Evolutionary conservation across 2,329 filamentous ascomycete species (phyloP).

Genomic region (Aspergillus udagawae): DNA sequence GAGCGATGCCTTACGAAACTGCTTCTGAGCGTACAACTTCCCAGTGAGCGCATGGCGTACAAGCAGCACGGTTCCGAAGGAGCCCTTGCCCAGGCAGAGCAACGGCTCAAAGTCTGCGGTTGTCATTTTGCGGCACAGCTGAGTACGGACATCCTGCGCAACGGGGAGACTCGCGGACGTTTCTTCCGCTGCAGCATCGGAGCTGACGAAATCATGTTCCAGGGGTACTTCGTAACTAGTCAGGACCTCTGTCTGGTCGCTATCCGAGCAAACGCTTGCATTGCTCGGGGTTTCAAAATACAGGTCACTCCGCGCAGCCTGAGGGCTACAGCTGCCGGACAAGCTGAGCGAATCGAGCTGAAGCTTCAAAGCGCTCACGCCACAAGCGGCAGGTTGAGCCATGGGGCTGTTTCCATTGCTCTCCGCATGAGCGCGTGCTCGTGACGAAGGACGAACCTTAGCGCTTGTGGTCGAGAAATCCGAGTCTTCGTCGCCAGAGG

Average conservation of each 20-base stretch:
- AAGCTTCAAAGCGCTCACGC: constrained; percentile 76
- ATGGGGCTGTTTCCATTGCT: constrained; percentile 42
- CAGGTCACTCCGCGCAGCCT: constrained; percentile 49
- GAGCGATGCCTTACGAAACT: constrained; percentile 94
- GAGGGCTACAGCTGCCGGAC: constrained; percentile 55
- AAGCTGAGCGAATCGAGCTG: constrained; percentile 77
- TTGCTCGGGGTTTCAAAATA: constrained; percentile 49
- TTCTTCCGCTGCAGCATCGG: constrained; percentile 42
- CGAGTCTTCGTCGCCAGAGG: constrained; percentile 45
- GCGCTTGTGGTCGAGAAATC: constrained; percentile 41
- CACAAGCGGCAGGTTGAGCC: constrained; percentile 55
- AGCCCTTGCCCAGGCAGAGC: constrained; percentile 90
- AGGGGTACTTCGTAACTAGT: constrained; percentile 83
- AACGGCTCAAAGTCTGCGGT: constrained; percentile 86
- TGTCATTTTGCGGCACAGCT: constrained; percentile 74
- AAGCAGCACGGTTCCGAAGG: constrained; percentile 89
- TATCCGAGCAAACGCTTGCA: constrained; percentile 58
- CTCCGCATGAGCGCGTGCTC: constrained; percentile 23
- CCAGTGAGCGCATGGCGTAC: constrained; percentile 88
- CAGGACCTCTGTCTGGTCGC: constrained; percentile 64
- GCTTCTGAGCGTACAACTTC: constrained; percentile 92
- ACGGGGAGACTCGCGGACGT: constrained; percentile 43
- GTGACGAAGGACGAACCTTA: constrained; percentile 28
- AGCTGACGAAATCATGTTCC: constrained; percentile 78
- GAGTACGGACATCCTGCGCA: constrained; percentile 51